Conservation (phyloP, 192 early-diverging fungal genomes). For the Physocladia obscura region DNA sequence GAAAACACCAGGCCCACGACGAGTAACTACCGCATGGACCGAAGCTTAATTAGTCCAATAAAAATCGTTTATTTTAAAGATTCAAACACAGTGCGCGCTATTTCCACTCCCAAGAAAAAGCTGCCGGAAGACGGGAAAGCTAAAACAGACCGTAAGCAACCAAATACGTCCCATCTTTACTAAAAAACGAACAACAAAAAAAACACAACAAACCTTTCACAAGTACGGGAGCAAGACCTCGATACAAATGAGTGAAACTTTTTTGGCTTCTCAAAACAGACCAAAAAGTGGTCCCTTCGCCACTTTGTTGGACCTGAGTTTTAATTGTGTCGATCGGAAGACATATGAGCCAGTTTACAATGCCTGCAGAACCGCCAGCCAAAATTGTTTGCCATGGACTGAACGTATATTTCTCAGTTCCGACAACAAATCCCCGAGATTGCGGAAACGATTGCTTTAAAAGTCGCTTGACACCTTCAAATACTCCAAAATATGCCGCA, state of each 20-base stretch:
- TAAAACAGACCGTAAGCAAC: no score
- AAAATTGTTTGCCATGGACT: constrained; percentile 73
- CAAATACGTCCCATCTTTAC: background rate
- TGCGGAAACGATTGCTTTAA: constrained; percentile 17
- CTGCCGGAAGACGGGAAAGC: constrained; percentile 72
- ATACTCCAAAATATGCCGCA: constrained; percentile 88
- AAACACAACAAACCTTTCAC: constrained; percentile 63
- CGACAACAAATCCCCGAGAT: background rate
- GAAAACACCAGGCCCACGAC: background rate
- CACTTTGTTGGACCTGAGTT: constrained; percentile 74
- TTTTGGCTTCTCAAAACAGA: constrained; percentile 54
- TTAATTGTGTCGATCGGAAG: constrained; percentile 83
- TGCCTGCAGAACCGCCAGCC: constrained; percentile 71
- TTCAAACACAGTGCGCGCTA: constrained; percentile 6
- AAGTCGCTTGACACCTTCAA: constrained; percentile 69
- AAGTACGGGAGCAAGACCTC: constrained; percentile 83
- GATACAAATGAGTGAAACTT: constrained; percentile 66
- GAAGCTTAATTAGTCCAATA: background rate
- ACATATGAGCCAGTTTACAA: constrained; percentile 76
- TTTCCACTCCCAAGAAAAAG: constrained; percentile 69
- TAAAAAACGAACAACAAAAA: background rate
- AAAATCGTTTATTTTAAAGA: background rate
- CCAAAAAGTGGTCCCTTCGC: constrained; percentile 34
- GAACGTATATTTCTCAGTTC: constrained; percentile 61
- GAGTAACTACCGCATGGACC: background rate